Evolutionary conservation across 495 filamentous ascomycete genomes (phyloP).

Genomic region (Platismatia glauca): DNA sequence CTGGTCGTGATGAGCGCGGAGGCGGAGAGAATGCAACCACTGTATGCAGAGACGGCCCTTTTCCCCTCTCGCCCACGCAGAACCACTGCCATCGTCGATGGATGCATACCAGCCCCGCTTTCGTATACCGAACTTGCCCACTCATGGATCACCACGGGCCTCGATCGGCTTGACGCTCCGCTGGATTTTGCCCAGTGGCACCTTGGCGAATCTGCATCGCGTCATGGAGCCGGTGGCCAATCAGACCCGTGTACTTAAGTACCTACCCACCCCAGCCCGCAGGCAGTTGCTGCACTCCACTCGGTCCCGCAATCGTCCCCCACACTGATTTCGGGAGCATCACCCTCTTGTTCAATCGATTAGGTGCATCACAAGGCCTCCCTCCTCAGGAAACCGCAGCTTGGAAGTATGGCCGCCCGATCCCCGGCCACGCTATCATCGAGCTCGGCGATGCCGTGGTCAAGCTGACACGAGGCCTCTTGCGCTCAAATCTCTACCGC

Average conservation of each 20-base stretch:
- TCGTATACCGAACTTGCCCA: neutral
- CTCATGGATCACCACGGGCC: neutral
- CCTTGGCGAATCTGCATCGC: neutral
- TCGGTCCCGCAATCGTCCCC: neutral
- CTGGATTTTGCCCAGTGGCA: neutral
- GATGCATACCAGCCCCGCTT: neutral
- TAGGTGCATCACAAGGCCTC: neutral
- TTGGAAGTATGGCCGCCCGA: slow-evolving; percentile 24
- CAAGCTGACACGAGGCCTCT: slow-evolving; percentile 24
- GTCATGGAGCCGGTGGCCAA: neutral
- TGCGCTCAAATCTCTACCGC: slow-evolving; percentile 27
- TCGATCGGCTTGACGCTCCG: neutral
- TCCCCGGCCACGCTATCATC: slow-evolving; percentile 27
- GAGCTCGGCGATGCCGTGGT: slow-evolving; percentile 32
- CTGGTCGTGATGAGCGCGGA: neutral
- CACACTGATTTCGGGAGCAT: neutral
- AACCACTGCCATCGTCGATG: neutral
- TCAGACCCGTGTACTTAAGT: neutral
- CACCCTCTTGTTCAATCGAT: neutral
- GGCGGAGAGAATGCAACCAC: no score
- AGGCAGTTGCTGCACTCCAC: neutral
- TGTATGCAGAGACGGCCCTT: no score
- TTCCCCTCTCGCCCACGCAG: no score
- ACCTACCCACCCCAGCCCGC: neutral
- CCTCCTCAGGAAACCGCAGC: neutral